phyloP scores from a whole-genome alignment of 2,329 filamentous ascomycete species.

The Chrysosporium queenslandicum region DNA sequence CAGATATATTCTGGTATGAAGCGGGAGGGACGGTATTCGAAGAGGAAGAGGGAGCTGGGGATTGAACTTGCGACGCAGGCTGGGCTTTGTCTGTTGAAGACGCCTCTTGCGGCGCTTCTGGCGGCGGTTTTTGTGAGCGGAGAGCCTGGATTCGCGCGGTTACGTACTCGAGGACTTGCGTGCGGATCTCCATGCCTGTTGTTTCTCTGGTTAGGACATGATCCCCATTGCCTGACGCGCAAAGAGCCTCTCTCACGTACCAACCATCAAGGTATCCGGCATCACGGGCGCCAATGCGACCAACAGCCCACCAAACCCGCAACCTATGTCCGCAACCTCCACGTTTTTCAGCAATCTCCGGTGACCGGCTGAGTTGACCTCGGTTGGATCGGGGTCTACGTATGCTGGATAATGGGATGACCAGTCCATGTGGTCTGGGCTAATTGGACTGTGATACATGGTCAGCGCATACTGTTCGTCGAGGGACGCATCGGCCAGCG shows the following conservation, averaged over 20 bases:
- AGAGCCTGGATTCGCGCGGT: constrained; percentile 77
- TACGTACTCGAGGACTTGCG: constrained; percentile 81
- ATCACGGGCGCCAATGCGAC: constrained; percentile 74
- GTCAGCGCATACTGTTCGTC: neutral
- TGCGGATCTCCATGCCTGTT: constrained; percentile 80
- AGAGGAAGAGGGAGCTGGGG: neutral
- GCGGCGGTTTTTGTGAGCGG: constrained; percentile 42
- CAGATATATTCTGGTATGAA: constrained; percentile 75
- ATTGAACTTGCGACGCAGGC: constrained; percentile 1
- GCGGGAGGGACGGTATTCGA: constrained; percentile 12
- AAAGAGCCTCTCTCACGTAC: too few species aligned
- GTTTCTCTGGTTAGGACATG: neutral
- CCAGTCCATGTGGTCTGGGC: constrained; percentile 86
- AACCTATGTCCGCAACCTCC: constrained; percentile 92
- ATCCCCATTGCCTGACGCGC: too few species aligned
- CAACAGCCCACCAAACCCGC: constrained; percentile 84
- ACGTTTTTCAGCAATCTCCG: constrained; percentile 55
- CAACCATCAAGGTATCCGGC: constrained; percentile 73
- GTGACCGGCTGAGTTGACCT: constrained; percentile 26
- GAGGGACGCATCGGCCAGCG: neutral
- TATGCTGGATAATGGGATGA: constrained; percentile 70
- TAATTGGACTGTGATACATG: constrained; percentile 66
- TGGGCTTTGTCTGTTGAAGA: constrained; percentile 4
- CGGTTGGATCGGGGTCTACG: constrained; percentile 35
- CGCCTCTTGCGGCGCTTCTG: constrained; percentile 11